Percentiles rank a stretch among this genome's conserved stretches.
These are phyloP conservation scores for Dunaliella sp. DNA, from an alignment of 139 green algal genomes.

Conservation along the genomic window DNA sequence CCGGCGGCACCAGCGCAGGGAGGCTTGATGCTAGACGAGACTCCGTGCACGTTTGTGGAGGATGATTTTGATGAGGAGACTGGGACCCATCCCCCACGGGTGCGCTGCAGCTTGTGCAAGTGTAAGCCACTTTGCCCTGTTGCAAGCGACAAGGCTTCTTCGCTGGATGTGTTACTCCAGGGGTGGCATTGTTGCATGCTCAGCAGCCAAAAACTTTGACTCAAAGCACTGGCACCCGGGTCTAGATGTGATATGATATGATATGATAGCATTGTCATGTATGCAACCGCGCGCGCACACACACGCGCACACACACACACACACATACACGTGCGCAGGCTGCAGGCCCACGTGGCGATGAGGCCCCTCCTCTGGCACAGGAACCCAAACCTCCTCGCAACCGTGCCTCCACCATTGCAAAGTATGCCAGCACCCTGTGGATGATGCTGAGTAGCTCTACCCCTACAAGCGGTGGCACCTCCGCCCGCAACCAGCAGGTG, in stretches of 20 bases:
- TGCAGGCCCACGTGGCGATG: neutral
- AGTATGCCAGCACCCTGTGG: neutral
- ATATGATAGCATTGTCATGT: too few relatives aligned
- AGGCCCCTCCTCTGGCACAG: too few relatives aligned
- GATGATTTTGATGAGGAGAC: too few relatives aligned
- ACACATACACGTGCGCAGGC: neutral
- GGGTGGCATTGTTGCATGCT: neutral
- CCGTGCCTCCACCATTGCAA: neutral
- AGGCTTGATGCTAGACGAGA: too few relatives aligned
- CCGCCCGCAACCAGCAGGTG: neutral
- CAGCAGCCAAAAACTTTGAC: neutral
- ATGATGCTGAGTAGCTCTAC: neutral
- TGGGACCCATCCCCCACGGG: too few relatives aligned
- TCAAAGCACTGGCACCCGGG: too few relatives aligned
- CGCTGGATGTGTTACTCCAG: neutral
- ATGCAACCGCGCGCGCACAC: neutral
- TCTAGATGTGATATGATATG: too few relatives aligned
- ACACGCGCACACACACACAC: neutral
- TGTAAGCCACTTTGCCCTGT: too few relatives aligned
- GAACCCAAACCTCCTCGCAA: neutral
- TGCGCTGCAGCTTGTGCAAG: too few relatives aligned
- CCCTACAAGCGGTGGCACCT: neutral
- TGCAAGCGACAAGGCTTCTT: too few relatives aligned
- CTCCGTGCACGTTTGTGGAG: too few relatives aligned
- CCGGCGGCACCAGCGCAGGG: too few relatives aligned